Evolutionary conservation across 2,329 filamentous ascomycete species (phyloP).

Genomic region (Daldinia sp.): DNA sequence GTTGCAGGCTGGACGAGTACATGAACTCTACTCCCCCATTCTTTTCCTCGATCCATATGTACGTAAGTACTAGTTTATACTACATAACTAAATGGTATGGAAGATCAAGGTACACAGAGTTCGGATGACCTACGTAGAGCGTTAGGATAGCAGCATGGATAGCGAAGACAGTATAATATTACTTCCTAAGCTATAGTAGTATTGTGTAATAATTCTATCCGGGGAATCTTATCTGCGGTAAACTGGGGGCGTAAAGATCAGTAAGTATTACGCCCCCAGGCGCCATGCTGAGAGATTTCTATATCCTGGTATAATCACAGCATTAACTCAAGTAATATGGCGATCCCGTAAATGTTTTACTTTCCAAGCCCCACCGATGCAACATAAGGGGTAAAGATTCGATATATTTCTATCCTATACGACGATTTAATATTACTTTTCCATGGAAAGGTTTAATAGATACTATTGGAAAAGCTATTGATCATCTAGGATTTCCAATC

Average conservation of each 20-base stretch:
- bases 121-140: conserved; percentile 4
- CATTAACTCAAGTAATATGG: conserved; percentile 5
- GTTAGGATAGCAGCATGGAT: neutral
- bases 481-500: neutral
- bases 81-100: conserved; percentile 2
- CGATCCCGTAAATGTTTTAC: conserved; percentile 1
- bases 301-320: neutral
- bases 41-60: conserved; percentile 21
- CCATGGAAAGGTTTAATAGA: neutral
- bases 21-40: conserved; percentile 32
- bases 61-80: conserved; percentile 24
- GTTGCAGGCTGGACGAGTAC: conserved; percentile 23
- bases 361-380: neutral
- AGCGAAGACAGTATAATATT: conserved; percentile 2
- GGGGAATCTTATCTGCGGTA: neutral
- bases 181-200: conserved; percentile 1
- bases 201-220: conserved; percentile 6
- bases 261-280: neutral
- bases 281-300: neutral
- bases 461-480: neutral
- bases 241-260: conserved; percentile 1
- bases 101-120: conserved; percentile 9
- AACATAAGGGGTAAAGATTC: neutral
- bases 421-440: no score
- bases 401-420: neutral